These are phyloP conservation scores for Teunomyces kruisii DNA, from an alignment of 805 yeast genomes.

Conservation along the genomic window DNA sequence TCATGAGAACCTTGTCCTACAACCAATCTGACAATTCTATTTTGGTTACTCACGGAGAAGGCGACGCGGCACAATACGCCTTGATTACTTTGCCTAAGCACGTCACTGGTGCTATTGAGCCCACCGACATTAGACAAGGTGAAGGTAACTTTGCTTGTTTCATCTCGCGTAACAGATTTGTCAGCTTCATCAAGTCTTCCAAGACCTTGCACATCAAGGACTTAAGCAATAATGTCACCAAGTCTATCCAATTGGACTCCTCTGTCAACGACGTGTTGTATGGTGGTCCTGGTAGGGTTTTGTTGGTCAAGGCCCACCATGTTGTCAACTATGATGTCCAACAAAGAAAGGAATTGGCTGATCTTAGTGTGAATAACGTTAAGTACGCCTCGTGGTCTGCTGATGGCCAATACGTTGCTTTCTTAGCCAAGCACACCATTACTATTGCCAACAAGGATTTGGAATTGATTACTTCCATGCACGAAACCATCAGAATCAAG, in stretches of 20 bases:
- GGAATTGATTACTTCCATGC: constrained; percentile 78
- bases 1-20: constrained; percentile 80
- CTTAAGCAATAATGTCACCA: constrained; percentile 77
- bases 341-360: constrained; percentile 77
- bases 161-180: constrained; percentile 93
- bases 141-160: constrained; percentile 84
- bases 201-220: constrained; percentile 81
- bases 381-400: constrained; percentile 88
- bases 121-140: constrained; percentile 76
- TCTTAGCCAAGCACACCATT: constrained; percentile 88
- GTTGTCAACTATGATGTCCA: constrained; percentile 90
- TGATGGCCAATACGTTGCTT: constrained; percentile 84
- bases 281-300: constrained; percentile 81
- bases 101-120: constrained; percentile 91
- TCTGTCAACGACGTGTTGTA: constrained; percentile 68
- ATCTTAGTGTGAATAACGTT: constrained; percentile 69
- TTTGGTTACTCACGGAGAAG: constrained; percentile 76
- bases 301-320: constrained; percentile 67
- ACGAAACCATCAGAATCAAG: constrained; percentile 94
- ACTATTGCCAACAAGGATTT: constrained; percentile 81
- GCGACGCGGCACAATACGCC: constrained; percentile 66
- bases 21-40: constrained; percentile 91
- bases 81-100: constrained; percentile 79
- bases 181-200: constrained; percentile 64
- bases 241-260: constrained; percentile 68